These are phyloP conservation scores for Sugiyamaella americana DNA, from an alignment of 805 yeast species.

Conservation along the genomic window DNA sequence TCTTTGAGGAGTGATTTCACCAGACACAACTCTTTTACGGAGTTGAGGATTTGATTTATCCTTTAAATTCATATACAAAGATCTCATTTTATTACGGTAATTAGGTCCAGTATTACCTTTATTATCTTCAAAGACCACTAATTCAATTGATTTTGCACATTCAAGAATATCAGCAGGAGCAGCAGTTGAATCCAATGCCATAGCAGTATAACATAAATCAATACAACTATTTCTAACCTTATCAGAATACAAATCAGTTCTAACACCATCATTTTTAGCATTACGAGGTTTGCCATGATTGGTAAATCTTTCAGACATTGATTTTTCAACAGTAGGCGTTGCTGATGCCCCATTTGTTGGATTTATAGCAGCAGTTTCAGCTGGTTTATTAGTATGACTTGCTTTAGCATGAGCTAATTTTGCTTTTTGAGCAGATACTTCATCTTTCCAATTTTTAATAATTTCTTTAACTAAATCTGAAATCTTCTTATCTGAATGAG, in stretches of 20 bases:
- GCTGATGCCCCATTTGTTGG: slow-evolving; percentile 9
- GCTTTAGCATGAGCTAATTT: slow-evolving; percentile 12
- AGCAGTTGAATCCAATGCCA: slow-evolving; percentile 69
- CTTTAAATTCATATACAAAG: slow-evolving; percentile 79
- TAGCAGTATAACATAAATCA: slow-evolving; percentile 78
- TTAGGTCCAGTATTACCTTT: slow-evolving; percentile 42
- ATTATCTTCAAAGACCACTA: slow-evolving; percentile 57
- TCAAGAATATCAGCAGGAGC: slow-evolving; percentile 55
- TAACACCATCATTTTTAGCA: slow-evolving; percentile 74
- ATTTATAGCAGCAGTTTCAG: slow-evolving; percentile 20
- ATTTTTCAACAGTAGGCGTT: slow-evolving; percentile 14
- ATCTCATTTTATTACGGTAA: slow-evolving; percentile 78
- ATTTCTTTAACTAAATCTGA: slow-evolving; percentile 69
- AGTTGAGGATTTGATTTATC: slow-evolving; percentile 86
- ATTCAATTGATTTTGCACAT: slow-evolving; percentile 67
- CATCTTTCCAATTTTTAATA: slow-evolving; percentile 86
- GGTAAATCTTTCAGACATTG: slow-evolving; percentile 36
- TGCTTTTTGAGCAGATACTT: slow-evolving; percentile 49
- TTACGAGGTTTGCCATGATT: slow-evolving; percentile 56
- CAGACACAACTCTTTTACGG: slow-evolving; percentile 58
- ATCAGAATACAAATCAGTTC: slow-evolving; percentile 62
- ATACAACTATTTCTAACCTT: slow-evolving; percentile 79
- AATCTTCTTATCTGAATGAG: slow-evolving; percentile 56
- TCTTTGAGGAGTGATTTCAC: slow-evolving; percentile 58
- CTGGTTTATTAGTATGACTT: slow-evolving; percentile 6